Conservation (phyloP, 495 filamentous ascomycete species). For the Lentithecium fluviatile region DNA sequence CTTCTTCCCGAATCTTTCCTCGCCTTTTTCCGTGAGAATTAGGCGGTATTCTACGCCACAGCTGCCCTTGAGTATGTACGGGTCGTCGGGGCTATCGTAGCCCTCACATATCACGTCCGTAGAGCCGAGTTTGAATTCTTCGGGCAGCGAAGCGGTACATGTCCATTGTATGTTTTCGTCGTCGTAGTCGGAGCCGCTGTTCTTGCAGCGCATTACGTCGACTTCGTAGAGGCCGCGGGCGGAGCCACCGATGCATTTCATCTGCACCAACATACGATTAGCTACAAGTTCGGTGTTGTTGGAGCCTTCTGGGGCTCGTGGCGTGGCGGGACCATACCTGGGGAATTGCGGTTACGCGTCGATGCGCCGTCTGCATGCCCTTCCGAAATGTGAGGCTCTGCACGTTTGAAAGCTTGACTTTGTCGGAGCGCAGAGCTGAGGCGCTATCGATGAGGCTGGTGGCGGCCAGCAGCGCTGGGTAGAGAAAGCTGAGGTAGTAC, state of each 20-base stretch:
- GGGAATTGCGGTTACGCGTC: conserved; percentile 74
- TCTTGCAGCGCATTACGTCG: conserved; percentile 84
- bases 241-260: conserved; percentile 74
- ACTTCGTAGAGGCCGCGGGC: conserved; percentile 63
- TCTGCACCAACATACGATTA: conserved; percentile 41
- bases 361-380: conserved; percentile 62
- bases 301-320: background rate
- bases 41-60: conserved; percentile 93
- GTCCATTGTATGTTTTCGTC: conserved; percentile 72
- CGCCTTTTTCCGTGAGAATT: conserved; percentile 75
- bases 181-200: conserved; percentile 60
- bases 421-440: conserved; percentile 51
- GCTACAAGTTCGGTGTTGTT: background rate
- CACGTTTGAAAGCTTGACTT: conserved; percentile 74
- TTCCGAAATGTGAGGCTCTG: conserved; percentile 72
- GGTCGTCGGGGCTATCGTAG: conserved; percentile 70
- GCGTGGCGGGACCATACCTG: conserved; percentile 48
- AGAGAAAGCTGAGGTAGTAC: conserved; percentile 44
- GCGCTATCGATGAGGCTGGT: conserved; percentile 32
- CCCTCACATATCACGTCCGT: conserved; percentile 96
- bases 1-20: conserved; percentile 56
- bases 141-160: conserved; percentile 74
- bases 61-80: conserved; percentile 80
- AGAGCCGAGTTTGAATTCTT: conserved; percentile 80
- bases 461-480: conserved; percentile 38